phyloP scores from a whole-genome alignment of 139 green algal species.

The Coelastrella sp. region DNA sequence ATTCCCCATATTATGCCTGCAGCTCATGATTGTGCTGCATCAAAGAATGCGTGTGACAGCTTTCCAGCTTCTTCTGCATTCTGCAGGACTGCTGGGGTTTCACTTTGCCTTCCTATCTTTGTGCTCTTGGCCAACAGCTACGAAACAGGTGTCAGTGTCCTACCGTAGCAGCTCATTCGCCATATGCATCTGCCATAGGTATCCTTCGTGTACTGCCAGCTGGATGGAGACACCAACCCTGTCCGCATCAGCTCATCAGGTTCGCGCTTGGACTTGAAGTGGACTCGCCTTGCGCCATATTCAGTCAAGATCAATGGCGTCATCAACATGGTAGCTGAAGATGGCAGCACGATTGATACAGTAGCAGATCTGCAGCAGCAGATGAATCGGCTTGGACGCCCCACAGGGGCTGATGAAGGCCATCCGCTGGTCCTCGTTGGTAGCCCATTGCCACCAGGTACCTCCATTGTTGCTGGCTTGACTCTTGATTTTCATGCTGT shows the following conservation, averaged over 20 bases:
- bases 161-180: background rate
- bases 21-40: background rate
- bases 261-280: background rate
- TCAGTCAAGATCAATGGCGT: background rate
- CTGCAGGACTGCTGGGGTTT: background rate
- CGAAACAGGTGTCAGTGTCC: background rate
- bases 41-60: background rate
- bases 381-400: background rate
- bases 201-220: background rate
- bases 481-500: background rate
- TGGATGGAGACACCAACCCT: background rate
- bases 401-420: background rate
- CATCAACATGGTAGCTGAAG: background rate
- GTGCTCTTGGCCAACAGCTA: background rate
- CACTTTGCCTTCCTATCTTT: background rate
- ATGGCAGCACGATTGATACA: background rate
- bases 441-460: background rate
- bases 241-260: background rate
- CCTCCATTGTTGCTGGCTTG: background rate
- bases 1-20: too few relatives aligned
- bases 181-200: background rate
- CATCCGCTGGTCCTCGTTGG: background rate
- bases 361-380: background rate
- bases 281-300: background rate
- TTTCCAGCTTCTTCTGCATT: background rate